A percentile compares a stretch with the other conserved stretches of the same genome.
These are phyloP conservation scores for Pseudogymnoascus sp. DNA, from an alignment of 2,329 filamentous ascomycete species.

Conservation along the genomic window DNA sequence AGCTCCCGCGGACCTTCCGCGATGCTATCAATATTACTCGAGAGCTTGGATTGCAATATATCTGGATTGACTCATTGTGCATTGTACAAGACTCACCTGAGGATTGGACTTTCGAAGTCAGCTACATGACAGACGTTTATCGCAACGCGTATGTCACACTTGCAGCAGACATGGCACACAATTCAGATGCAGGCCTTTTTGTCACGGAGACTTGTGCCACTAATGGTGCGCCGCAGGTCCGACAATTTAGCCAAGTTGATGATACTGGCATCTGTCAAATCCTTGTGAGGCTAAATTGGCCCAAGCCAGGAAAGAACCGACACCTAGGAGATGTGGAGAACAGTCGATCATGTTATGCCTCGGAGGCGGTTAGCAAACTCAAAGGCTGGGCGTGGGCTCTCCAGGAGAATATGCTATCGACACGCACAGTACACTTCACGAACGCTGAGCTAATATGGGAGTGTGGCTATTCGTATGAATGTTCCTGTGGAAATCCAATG, in stretches of 20 bases:
- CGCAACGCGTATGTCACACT: neutral
- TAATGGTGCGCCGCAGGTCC: neutral
- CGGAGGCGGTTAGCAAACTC: slow-evolving; percentile 21
- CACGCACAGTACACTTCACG: slow-evolving; percentile 18
- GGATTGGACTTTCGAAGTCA: neutral
- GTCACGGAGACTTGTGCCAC: neutral
- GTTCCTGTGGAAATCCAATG: slow-evolving; percentile 8
- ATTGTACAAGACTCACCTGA: neutral
- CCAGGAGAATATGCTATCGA: slow-evolving; percentile 20
- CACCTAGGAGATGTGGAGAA: neutral
- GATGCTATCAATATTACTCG: neutral
- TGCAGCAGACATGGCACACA: neutral
- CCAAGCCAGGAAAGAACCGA: neutral
- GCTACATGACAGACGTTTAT: neutral
- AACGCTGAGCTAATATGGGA: slow-evolving; percentile 19
- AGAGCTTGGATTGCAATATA: neutral
- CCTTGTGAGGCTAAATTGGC: neutral
- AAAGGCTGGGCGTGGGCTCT: slow-evolving; percentile 18
- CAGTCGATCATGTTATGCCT: neutral
- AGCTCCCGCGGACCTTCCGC: neutral
- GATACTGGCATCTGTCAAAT: neutral
- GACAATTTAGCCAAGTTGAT: neutral
- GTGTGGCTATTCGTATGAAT: slow-evolving; percentile 12
- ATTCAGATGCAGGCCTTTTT: neutral
- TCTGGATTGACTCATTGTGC: neutral